Evolutionary conservation across 176 grass and related monocot species (phyloP).

Genomic region (Oryza australiensis): DNA sequence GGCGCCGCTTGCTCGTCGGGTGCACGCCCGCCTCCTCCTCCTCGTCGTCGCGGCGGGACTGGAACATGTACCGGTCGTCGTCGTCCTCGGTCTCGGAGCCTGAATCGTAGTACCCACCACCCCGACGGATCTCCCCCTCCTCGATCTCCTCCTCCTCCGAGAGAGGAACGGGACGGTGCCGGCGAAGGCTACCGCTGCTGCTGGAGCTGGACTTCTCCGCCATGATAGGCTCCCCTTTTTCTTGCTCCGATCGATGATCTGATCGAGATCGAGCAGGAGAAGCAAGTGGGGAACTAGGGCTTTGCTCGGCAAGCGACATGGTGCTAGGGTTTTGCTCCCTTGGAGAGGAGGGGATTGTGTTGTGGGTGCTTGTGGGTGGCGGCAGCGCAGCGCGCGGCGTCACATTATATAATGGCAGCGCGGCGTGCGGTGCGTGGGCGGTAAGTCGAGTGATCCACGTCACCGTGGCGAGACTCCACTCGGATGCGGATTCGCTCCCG

Average conservation of each 20-base stretch:
- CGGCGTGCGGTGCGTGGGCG: background rate
- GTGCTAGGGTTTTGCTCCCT: conserved; percentile 3
- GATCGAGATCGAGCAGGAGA: background rate
- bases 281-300: background rate
- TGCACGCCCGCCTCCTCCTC: background rate
- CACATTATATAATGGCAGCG: background rate
- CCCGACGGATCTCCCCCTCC: conserved; percentile 32
- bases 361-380: conserved; percentile 1
- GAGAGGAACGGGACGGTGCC: background rate
- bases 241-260: too few species aligned
- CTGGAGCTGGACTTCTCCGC: background rate
- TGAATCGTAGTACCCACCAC: background rate
- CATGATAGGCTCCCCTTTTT: background rate
- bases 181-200: background rate
- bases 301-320: background rate
- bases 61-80: background rate
- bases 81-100: background rate
- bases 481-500: too few species aligned
- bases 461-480: too few species aligned
- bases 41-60: background rate
- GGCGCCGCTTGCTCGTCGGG: background rate
- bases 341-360: background rate
- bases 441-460: too few species aligned
- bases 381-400: background rate
- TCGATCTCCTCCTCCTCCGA: background rate